Evolutionary conservation across 108 stramenopile genomes (phyloP), one percentile per base, ranked within the genome.

Genomic region (Nitzschia putrida): DNA sequence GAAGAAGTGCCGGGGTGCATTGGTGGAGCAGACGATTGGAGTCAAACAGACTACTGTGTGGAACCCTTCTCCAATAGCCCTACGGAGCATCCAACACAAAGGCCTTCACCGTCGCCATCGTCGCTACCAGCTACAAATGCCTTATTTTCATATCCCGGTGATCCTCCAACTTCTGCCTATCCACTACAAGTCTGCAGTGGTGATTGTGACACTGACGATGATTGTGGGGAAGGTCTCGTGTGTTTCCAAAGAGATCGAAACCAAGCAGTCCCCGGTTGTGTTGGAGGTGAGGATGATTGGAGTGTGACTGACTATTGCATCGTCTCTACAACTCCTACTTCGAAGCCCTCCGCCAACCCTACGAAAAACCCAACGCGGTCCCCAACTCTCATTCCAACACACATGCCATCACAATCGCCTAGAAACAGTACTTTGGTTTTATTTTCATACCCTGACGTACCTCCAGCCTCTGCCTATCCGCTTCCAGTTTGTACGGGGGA

Each of bases 1-100:
- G 76, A 77, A 47, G 10, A 49, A 0, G 81, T 87, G 18, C 86
- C 81, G 14, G 83, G 82, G 47, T 87, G 86, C 52, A 23, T n/a
- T 12, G 86, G 86, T 20, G 74, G 66, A 18, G 73, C 61, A 38
- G 47, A 68, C 2, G 42, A 57, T 18, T 74, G 80, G 4, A 78
- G 52, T 45, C 11, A 45, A 9, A 45, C 13, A 45, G 9, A 12
- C 13, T 9, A 45, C 13, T 12, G 44, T 45, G 11, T 12, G 11
- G 44, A 12, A 45, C 44, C 44, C 44, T 13, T 13, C 44, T 12
- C 44, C 9, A 45, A 45, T 13, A 45, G 11, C 11, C 9, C 13
- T 12, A 45, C 44, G 13, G 13, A 45, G 9, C 44, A 9, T 13
- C 44, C 44, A 45, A 45, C 44, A 45, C 9, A 45, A 12, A 13